Conservation (phyloP, 805 yeast species). For the Candida dajiaensis region DNA sequence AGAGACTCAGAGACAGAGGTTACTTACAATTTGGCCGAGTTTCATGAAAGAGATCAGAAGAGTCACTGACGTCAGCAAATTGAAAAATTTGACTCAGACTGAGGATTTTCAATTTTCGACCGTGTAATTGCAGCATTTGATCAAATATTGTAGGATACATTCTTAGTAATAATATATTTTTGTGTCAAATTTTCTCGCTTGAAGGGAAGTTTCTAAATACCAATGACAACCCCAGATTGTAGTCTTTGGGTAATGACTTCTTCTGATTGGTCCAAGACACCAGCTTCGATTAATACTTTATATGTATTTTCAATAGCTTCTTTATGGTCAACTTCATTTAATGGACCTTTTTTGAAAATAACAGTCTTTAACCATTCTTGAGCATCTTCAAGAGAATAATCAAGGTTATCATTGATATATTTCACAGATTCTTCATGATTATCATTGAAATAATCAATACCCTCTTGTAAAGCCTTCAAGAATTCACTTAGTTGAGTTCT, state of each 20-base stretch:
- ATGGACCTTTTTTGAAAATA: constrained; percentile 38
- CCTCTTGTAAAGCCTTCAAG: constrained; percentile 52
- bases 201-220: not conserved
- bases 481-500: constrained; percentile 33
- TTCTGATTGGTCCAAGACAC: constrained; percentile 39
- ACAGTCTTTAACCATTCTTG: constrained; percentile 79
- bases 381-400: constrained; percentile 75
- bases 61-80: too few relatives aligned
- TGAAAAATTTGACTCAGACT: too few relatives aligned
- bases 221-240: not conserved
- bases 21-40: too few relatives aligned
- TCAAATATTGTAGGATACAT: too few relatives aligned
- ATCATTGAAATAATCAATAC: constrained; percentile 56
- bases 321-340: constrained; percentile 44
- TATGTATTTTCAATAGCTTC: constrained; percentile 51
- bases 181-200: not conserved
- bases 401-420: constrained; percentile 61
- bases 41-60: too few relatives aligned
- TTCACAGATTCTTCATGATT: constrained; percentile 61
- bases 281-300: constrained; percentile 53
- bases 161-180: too few relatives aligned
- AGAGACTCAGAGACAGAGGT: too few relatives aligned
- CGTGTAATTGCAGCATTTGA: too few relatives aligned
- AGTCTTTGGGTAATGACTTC: constrained; percentile 26
- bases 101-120: too few relatives aligned